Evolutionary conservation across 1,139 yeast genomes (phyloP), one percentile per base, ranked within the genome.

Genomic region (Nakaseomyces sp.): DNA sequence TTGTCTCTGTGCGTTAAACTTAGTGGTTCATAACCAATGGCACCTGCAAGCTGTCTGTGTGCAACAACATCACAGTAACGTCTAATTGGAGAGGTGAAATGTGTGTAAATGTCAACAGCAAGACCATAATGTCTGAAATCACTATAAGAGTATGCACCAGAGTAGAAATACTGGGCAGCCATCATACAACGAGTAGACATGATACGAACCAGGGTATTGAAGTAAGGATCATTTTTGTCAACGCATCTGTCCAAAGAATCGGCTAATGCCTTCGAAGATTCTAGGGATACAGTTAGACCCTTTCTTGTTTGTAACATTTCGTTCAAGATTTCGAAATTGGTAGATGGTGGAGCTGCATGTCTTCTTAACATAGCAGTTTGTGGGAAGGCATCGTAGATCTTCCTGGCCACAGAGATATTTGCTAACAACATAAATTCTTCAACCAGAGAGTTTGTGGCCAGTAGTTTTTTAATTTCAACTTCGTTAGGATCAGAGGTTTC

Each of bases 171-270:
- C 59, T 91, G 97, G 1, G 99, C 99, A 2, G 98, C 96, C 84
- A 88, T 86, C 98, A 93, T 93, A 68, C 98, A 91, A 59, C 99
- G 76, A 0, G 99, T 93, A 5, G 97, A 93, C 95, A 91, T 84
- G 51, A 93, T 91, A 66, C 99, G 81, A 8, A 91, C 74, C 56
- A 93, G 72, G 0, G 97, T 91, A 66, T 93, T 93, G 74, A 93
- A 88, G 60, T 87, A 93, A 5, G 89, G 83, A 62, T 91, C 98
- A 0, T 75, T 60, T 19, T 80, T 75, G 63, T 91, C 97, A 28
- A 70, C 76, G 65, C 96, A 87, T 49, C 85, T 74, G 60, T 93
- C 98, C 45, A 93, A 72, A 16, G 97, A 88, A 59, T 88, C 96
- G 1, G 98, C 98, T 41, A 93, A 73, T 0, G 96, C 85, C 58